Base-by-base conservation (phyloP, 202 grass and related monocot genomes). In the Digitaria exilis region DNA sequence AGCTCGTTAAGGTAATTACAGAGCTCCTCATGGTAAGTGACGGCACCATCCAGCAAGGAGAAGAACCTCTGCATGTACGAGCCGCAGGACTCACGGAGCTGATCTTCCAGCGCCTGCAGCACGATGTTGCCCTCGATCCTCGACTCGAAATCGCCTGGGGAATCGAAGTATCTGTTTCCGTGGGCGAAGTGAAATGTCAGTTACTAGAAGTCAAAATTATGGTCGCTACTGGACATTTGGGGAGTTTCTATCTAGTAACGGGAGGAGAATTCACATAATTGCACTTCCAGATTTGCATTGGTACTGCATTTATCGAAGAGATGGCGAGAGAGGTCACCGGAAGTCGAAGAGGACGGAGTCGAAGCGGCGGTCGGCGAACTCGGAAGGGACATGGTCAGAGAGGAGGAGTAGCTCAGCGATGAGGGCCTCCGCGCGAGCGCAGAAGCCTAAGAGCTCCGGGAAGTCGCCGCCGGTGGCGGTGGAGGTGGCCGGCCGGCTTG, bases 341-440 rank as follows among this genome's bases (percentile, higher is more conserved):
- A 92, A 78, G 85, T 95, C 90, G 58, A 95, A 92, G 85, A 92
- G 87, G 58, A 92, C 80, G 39, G 85, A 52, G 34, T 92, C 85
- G 58, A 84, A 92, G 56, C 82, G 71, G 74, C 71, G 82, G 71
- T 95, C 79, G 63, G 71, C 46, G 87, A 92, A 92, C 76, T 88
- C 69, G 67, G 85, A 31, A 25, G 87, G 90, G 45, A 82, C 13
- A 57, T 76, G 79, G 80, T 95, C 82, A 16, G 82, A 78, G 46
- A 95, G 93, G 19, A 86, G 43, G 16, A 95, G 85, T 18, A 92
- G 71, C 82, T 90, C 93, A 19, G 84, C 76, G 35, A 95, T 90
- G n/a, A 92, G 86, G n/a, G 93, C 67, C 76, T 95, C 84, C 7
- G 80, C 90, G 52, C 85, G 75, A 59, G 82, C 83, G 46, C 93